Base-by-base conservation (phyloP, 2,329 filamentous ascomycete species). In the Cordyceps farinosa region DNA sequence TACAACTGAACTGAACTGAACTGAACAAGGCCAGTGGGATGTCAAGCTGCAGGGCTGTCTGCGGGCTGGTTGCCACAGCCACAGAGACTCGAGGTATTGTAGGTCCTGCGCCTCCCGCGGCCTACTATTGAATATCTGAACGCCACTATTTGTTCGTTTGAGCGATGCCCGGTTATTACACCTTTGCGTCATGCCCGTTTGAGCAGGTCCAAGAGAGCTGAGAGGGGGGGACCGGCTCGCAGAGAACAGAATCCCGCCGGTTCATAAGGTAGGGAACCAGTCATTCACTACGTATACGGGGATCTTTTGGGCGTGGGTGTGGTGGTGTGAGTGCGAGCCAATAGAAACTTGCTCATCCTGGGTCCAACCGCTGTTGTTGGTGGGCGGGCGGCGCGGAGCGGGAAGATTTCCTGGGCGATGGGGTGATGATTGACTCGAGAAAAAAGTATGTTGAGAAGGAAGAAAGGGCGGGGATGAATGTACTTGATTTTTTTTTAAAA, bases 311-410 rank as follows among this genome's bases (percentile, higher is more conserved):
- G 15, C 9, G 53, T 56, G 8, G 54, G 40, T 44, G 56, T 50
- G 47, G 58, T 53, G 58, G 48, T 53, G 58, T 52, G 58, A 17
- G 47, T 13, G 27, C 17, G 57, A 65, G 68, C 75, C 75, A 77
- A 78, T 78, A 66, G 70, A 77, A 78, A 78, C 75, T 75, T 78
- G 76, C 76, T 78, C 76, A 66, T 55, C 67, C 22, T 60, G 63
- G 58, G 65, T 66, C 67, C 66, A 67, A 50, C 65, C 17, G 34
- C 40, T 48, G 10, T 42, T 48, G 48, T 38, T 53, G 48, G 44
- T 22, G 32, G 56, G 54, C 44, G 32, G 45, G 45, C 45, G 44
- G 7, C 44, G 13, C 38, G 2, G 38, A 27, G 44, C 44, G 44
- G 44, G n/a, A 40, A 40, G 38, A 15, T 57, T 55, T 17, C 22